phyloP scores from a whole-genome alignment of 1,284 basidiomycete genomes.

The Leccinum pachyderme region DNA sequence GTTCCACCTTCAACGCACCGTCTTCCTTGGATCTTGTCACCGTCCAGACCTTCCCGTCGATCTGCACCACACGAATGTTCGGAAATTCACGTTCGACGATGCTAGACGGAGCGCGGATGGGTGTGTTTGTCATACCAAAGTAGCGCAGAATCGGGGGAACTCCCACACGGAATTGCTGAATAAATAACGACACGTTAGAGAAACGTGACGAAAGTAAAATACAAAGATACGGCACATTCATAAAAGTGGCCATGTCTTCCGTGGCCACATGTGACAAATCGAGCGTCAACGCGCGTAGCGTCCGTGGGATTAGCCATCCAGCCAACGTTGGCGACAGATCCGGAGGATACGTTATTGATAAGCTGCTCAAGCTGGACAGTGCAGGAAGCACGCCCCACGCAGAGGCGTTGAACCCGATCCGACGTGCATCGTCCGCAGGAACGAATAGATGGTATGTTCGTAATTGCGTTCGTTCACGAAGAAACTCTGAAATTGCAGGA shows the following conservation, averaged over 20 bases:
- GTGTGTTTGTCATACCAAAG: constrained; percentile 50
- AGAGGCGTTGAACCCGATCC: constrained; percentile 63
- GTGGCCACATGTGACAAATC: constrained; percentile 40
- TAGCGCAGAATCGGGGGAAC: constrained; percentile 55
- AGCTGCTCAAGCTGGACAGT: constrained; percentile 45
- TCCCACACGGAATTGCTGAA: constrained; percentile 58
- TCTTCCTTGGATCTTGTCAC: constrained; percentile 34
- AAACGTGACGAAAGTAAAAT: not conserved
- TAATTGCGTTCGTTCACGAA: constrained; percentile 55
- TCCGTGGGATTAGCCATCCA: constrained; percentile 64
- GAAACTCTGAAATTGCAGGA: constrained; percentile 63
- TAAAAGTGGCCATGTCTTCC: constrained; percentile 35
- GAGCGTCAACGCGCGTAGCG: constrained; percentile 51
- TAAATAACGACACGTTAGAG: constrained; percentile 1
- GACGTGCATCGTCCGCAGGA: constrained; percentile 46
- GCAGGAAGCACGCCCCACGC: constrained; percentile 70
- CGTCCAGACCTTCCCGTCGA: constrained; percentile 57
- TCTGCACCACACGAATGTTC: constrained; percentile 51
- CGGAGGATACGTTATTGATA: constrained; percentile 61
- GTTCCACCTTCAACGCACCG: constrained; percentile 42
- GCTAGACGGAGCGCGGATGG: constrained; percentile 41
- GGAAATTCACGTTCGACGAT: constrained; percentile 60
- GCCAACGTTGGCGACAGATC: constrained; percentile 63
- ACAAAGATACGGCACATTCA: constrained; percentile 34
- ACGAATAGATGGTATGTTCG: constrained; percentile 53